phyloP scores from a whole-genome alignment of 352 stramenopile genomes.

The Thalassiosira delicatula region DNA sequence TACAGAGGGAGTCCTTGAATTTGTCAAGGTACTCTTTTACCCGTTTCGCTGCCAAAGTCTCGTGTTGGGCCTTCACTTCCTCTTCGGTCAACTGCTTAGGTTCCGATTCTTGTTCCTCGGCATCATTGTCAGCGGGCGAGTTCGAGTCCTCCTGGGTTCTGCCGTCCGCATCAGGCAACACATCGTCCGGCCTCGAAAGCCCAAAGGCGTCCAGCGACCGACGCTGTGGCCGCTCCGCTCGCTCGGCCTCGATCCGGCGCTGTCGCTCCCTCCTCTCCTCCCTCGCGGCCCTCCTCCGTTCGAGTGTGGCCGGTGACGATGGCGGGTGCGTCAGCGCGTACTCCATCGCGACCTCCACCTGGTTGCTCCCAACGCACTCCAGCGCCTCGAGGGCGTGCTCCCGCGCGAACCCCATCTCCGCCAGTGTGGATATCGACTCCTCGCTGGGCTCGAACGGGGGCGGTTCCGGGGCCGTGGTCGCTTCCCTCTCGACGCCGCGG shows the following conservation, averaged over 20 bases:
- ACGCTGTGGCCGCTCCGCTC: background rate
- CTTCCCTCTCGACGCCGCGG: background rate
- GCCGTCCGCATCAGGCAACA: background rate
- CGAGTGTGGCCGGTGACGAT: conserved; percentile 61
- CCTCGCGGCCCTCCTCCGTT: conserved; percentile 61
- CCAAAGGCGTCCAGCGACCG: background rate
- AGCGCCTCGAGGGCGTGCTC: conserved; percentile 90
- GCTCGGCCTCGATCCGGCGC: background rate
- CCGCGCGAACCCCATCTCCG: conserved; percentile 94
- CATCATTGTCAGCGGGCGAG: background rate
- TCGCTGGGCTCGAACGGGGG: conserved; percentile 89
- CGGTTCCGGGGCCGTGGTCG: background rate
- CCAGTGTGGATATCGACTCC: conserved; percentile 89
- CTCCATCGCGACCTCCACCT: conserved; percentile 94
- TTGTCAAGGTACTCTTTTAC: conserved; percentile 42
- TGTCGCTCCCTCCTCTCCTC: conserved; percentile 40
- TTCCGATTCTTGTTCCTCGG: conserved; percentile 24
- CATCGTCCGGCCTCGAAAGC: background rate
- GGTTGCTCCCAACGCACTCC: conserved; percentile 68
- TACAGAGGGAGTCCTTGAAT: conserved; percentile 41
- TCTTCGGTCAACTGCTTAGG: conserved; percentile 33
- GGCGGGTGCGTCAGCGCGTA: conserved; percentile 92
- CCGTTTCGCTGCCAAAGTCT: conserved; percentile 48
- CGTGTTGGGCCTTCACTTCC: conserved; percentile 42
- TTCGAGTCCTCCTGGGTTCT: background rate